phyloP scores from a whole-genome alignment of 306 rosid genomes.

The Boehmeria nivea region DNA sequence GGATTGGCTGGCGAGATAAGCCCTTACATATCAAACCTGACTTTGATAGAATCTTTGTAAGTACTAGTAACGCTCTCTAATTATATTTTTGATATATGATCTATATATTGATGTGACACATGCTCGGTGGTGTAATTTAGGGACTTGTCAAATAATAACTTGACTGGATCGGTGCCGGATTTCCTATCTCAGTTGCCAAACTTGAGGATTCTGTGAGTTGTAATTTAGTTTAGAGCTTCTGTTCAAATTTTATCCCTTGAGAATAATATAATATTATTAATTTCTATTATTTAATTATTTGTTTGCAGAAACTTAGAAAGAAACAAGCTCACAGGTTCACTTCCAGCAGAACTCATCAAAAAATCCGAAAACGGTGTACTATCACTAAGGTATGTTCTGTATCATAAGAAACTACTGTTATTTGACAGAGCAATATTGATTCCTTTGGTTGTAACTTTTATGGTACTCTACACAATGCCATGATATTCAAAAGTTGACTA shows the following conservation, averaged over 20 bases:
- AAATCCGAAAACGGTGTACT: background rate
- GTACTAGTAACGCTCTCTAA: no score
- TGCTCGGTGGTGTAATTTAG: no score
- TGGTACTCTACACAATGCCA: no score
- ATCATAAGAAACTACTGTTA: no score
- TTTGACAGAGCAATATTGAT: no score
- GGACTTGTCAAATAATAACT: constrained; percentile 39
- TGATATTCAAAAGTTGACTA: no score
- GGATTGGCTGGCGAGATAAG: constrained; percentile 9
- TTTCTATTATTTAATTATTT: background rate
- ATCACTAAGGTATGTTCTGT: background rate
- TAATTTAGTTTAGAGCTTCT: no score
- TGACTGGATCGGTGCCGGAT: constrained; percentile 35
- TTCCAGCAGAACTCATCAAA: background rate
- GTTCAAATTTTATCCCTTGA: background rate
- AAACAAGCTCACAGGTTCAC: background rate
- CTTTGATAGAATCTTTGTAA: constrained; percentile 33
- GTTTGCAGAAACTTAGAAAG: background rate
- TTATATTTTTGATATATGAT: no score
- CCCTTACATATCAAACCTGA: constrained; percentile 28
- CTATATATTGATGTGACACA: no score
- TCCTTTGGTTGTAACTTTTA: no score
- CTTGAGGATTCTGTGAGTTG: constrained; percentile 36
- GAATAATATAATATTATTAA: background rate
- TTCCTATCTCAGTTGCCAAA: constrained; percentile 32